Base-by-base conservation (phyloP, 345 rosid genomes). In the Mallotus nudiflorus region DNA sequence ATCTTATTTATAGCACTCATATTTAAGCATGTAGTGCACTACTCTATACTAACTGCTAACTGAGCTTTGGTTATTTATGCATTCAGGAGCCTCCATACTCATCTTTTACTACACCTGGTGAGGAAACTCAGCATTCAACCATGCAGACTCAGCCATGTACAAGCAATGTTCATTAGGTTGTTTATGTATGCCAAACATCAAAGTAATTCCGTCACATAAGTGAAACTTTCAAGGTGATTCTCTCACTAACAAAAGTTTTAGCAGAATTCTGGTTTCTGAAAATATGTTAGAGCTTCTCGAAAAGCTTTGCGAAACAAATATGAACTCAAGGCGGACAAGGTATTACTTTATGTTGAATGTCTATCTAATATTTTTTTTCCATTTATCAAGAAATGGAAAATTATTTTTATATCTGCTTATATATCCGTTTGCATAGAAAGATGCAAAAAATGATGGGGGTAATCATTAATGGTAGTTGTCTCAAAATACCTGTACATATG, bases 121-220 rank as follows among this genome's bases (percentile, higher is more conserved):
- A 89, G 57, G 97, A 93, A 77, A 66, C 86, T 39, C 89, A 84
- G 57, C 40, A 62, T 18, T 45, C 84, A 6, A 52, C 35, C 18
- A 27, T 67, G 46, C 81, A 78, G 77, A 62, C 82, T 16, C 78
- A 66, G 46, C 61, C 83, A 61, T 80, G 77, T 46, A 54, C 54
- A 18, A 56, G 51, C 48, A 54, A 46, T 65, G 55, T 56, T 53
- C 37, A 40, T 15, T 44, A 56, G 51, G 42, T 5, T 31, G 27
- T 29, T 15, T 27, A 28, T 62, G 66, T 9, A 19, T 18, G 63
- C n/a, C n/a, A n/a, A n/a, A n/a, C n/a, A n/a, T n/a, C n/a, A n/a
- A n/a, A n/a, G n/a, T n/a, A n/a, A n/a, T 44, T 14, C n/a, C 37
- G n/a, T 9, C 57, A 49, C 7, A 35, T 10, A 7, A 27, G 28